Evolutionary conservation across 805 yeast genomes (phyloP).

Genomic region (Grigorovia yakushimaensis): DNA sequence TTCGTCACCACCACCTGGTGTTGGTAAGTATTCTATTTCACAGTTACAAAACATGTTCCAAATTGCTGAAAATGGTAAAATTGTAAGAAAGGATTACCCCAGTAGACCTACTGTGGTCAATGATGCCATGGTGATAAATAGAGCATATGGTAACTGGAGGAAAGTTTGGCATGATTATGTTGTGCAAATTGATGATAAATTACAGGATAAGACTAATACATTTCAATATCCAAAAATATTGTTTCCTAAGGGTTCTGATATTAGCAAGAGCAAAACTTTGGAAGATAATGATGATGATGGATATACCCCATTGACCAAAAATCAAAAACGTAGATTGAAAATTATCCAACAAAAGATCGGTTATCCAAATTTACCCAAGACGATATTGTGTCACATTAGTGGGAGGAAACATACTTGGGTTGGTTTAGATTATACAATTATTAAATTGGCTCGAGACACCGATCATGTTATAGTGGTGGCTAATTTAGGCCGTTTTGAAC

Average conservation of each 20-base stretch:
- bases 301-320: slow-evolving; percentile 17
- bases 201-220: slow-evolving; percentile 9
- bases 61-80: slow-evolving; percentile 23
- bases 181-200: slow-evolving; percentile 11
- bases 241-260: slow-evolving; percentile 6
- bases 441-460: slow-evolving; percentile 46
- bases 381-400: slow-evolving; percentile 52
- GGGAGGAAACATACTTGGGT: slow-evolving; percentile 80
- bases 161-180: slow-evolving; percentile 15
- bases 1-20: slow-evolving; percentile 6
- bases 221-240: slow-evolving; percentile 18
- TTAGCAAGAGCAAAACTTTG: slow-evolving; percentile 1
- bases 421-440: slow-evolving; percentile 60
- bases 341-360: slow-evolving; percentile 17
- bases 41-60: slow-evolving; percentile 13
- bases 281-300: slow-evolving; percentile 11
- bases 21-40: not conserved
- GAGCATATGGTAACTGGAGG: slow-evolving; percentile 16
- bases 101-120: slow-evolving; percentile 24
- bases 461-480: slow-evolving; percentile 59
- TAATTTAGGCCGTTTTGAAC: slow-evolving; percentile 16
- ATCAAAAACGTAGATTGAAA: slow-evolving; percentile 16
- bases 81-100: slow-evolving; percentile 29
- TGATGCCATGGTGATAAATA: slow-evolving; percentile 25
- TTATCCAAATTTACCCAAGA: slow-evolving; percentile 31